Evolutionary conservation across 805 yeast species (phyloP).

Genomic region (Yarrowia divulgata): DNA sequence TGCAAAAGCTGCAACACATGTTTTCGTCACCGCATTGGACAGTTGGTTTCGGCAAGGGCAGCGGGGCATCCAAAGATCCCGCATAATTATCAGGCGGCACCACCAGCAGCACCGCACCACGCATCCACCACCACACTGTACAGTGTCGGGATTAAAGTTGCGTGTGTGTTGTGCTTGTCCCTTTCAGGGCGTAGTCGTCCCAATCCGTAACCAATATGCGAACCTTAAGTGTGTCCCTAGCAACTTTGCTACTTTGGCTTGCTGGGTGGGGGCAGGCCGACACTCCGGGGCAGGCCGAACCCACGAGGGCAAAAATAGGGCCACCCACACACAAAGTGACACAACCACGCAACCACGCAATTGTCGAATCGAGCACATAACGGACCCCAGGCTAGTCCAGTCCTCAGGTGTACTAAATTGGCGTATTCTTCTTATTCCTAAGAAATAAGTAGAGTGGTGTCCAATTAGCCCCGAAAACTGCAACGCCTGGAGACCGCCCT

Average conservation of each 20-base stretch:
- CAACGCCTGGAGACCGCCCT: not conserved
- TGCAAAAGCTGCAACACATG: too few species aligned
- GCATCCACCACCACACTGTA: not conserved
- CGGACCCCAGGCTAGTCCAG: not conserved
- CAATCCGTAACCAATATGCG: conserved; percentile 34
- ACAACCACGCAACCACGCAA: not conserved
- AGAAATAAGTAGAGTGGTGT: not conserved
- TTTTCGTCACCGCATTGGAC: not conserved
- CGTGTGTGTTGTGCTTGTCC: conserved; percentile 19
- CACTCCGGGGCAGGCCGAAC: not conserved
- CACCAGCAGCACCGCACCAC: conserved; percentile 8
- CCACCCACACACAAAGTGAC: not conserved
- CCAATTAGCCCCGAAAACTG: not conserved
- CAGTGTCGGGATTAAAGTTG: conserved; percentile 11
- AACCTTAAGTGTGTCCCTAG: conserved; percentile 26
- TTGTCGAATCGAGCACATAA: not conserved
- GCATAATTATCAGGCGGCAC: conserved; percentile 5
- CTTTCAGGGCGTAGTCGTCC: conserved; percentile 17
- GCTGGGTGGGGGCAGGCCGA: conserved; percentile 21
- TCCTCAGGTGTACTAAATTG: not conserved
- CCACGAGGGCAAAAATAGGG: conserved; percentile 12
- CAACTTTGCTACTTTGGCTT: conserved; percentile 37
- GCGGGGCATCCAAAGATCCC: not conserved
- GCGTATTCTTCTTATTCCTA: not conserved
- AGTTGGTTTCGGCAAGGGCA: not conserved